Conservation (phyloP, 495 filamentous ascomycete species). For the Penicillium desertorum region DNA sequence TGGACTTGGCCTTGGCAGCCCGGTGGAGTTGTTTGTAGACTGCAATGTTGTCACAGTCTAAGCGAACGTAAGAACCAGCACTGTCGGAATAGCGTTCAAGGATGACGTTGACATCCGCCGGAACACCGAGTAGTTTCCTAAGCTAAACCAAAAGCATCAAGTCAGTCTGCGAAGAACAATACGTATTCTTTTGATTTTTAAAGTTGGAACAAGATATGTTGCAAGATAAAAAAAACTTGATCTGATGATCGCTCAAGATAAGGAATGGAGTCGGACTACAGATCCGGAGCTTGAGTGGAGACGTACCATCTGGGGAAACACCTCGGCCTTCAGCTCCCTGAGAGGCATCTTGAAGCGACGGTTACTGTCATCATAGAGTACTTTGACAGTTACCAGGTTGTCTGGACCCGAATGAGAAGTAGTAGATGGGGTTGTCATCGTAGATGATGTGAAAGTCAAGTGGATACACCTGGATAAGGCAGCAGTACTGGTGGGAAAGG, state of each 20-base stretch:
- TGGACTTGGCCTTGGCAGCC: slow-evolving; percentile 96
- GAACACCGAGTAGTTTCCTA: slow-evolving; percentile 67
- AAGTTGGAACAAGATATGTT: neutral
- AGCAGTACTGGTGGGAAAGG: neutral
- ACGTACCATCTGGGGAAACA: slow-evolving; percentile 85
- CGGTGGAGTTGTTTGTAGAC: slow-evolving; percentile 97
- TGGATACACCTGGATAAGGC: slow-evolving; percentile 13
- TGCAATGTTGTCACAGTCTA: slow-evolving; percentile 72
- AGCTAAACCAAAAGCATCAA: slow-evolving; percentile 56
- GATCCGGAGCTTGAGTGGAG: slow-evolving; percentile 34
- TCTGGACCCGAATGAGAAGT: slow-evolving; percentile 52
- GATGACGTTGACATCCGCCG: slow-evolving; percentile 62
- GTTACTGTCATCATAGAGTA: slow-evolving; percentile 68
- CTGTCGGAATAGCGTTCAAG: slow-evolving; percentile 98
- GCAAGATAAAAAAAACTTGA: slow-evolving; percentile 10
- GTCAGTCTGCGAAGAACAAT: slow-evolving; percentile 17
- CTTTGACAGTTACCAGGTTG: slow-evolving; percentile 81
- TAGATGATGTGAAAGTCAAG: slow-evolving; percentile 16
- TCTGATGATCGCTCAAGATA: slow-evolving; percentile 22
- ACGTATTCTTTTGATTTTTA: neutral
- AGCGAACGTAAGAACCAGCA: slow-evolving; percentile 71
- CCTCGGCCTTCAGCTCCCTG: slow-evolving; percentile 72
- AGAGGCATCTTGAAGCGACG: slow-evolving; percentile 89
- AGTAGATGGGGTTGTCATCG: slow-evolving; percentile 37
- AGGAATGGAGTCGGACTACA: slow-evolving; percentile 24